A percentile compares a stretch with the other conserved stretches of the same genome.
Evolutionary conservation across 1,284 basidiomycete species (phyloP).

Genomic region (Trichosporon faecale): DNA sequence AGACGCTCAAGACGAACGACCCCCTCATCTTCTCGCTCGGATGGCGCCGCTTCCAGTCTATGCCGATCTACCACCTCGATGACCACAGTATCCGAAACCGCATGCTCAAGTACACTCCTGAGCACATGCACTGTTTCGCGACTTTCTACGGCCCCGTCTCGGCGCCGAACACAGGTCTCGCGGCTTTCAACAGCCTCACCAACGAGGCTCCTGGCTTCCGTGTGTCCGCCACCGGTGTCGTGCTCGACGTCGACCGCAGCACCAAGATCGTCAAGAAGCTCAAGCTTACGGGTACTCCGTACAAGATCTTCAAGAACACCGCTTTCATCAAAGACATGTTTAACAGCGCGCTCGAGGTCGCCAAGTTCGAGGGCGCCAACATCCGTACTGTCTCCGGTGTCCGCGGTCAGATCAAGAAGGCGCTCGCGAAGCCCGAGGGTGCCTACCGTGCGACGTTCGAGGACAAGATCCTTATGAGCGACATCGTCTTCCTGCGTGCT

Average conservation of each 20-base stretch:
- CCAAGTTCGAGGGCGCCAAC: slow-evolving; percentile 97
- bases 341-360: slow-evolving; percentile 83
- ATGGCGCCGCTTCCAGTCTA: slow-evolving; percentile 92
- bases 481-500: slow-evolving; percentile 91
- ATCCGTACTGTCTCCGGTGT: slow-evolving; percentile 94
- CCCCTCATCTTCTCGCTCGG: slow-evolving; percentile 93
- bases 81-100: slow-evolving; percentile 97
- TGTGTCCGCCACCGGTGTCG: slow-evolving; percentile 88
- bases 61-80: slow-evolving; percentile 94
- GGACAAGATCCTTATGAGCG: slow-evolving; percentile 94
- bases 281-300: slow-evolving; percentile 90
- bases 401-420: slow-evolving; percentile 94
- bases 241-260: slow-evolving; percentile 86
- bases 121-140: slow-evolving; percentile 98
- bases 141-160: slow-evolving; percentile 92
- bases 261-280: slow-evolving; percentile 98
- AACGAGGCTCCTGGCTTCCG: slow-evolving; percentile 72
- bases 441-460: slow-evolving; percentile 96
- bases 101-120: slow-evolving; percentile 99
- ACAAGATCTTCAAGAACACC: slow-evolving; percentile 99
- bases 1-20: slow-evolving; percentile 95
- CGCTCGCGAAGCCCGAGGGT: slow-evolving; percentile 87
- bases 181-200: slow-evolving; percentile 86
- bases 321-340: slow-evolving; percentile 99
- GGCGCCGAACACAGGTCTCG: slow-evolving; percentile 94